A percentile compares a stretch with the other conserved stretches of the same genome.
Conservation (phyloP, 805 yeast genomes). For the Saturnispora bothae region DNA sequence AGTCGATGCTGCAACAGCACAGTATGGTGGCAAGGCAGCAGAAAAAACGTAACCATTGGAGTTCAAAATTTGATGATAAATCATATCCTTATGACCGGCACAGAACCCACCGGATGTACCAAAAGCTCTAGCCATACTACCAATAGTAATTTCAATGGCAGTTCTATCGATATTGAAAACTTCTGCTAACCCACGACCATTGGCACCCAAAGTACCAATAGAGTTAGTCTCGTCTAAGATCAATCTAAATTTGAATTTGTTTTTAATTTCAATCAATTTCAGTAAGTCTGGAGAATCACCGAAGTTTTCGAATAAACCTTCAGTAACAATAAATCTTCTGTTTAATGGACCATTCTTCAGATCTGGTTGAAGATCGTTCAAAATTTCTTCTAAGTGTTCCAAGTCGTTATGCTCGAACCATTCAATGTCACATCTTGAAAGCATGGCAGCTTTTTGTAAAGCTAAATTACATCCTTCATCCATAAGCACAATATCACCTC, state of each 20-base stretch:
- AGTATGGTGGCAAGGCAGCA: conserved; percentile 89
- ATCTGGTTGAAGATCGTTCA: conserved; percentile 49
- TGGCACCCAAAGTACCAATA: conserved; percentile 72
- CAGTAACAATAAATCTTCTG: conserved; percentile 84
- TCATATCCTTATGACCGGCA: conserved; percentile 74
- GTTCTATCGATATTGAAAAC: conserved; percentile 55
- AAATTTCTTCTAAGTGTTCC: conserved; percentile 64
- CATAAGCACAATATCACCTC: conserved; percentile 88
- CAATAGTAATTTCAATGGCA: conserved; percentile 76
- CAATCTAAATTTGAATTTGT: conserved; percentile 74
- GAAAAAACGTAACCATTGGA: conserved; percentile 87
- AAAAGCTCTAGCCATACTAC: conserved; percentile 72
- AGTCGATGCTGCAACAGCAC: conserved; percentile 54
- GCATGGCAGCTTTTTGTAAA: conserved; percentile 77
- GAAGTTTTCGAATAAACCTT: conserved; percentile 45
- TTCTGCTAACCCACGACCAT: conserved; percentile 83
- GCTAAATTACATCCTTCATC: conserved; percentile 70
- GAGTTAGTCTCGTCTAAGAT: conserved; percentile 83
- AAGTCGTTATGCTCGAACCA: conserved; percentile 84
- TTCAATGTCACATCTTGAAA: conserved; percentile 77
- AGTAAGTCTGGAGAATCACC: conserved; percentile 42
- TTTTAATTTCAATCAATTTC: conserved; percentile 60
- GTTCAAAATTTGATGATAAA: conserved; percentile 84
- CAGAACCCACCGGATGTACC: conserved; percentile 92
- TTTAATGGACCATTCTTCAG: conserved; percentile 67